Conservation (phyloP, 441 rosid species). For the Capsella rubella region DNA sequence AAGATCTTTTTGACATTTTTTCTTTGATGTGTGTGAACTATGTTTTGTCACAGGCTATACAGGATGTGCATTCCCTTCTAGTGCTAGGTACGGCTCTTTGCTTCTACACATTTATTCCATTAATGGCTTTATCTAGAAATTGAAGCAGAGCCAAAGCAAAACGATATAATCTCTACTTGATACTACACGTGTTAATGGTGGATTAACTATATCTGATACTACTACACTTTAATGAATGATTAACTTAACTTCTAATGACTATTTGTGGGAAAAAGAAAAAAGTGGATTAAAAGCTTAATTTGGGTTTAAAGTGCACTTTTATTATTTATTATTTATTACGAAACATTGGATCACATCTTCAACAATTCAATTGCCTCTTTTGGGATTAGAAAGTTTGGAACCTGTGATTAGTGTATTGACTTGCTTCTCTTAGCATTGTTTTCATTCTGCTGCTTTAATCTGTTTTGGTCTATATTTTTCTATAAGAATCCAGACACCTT, state of each 20-base stretch:
- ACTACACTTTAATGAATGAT: conserved; percentile 1
- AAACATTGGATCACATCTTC: conserved; percentile 11
- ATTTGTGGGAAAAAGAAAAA: conserved; percentile 27
- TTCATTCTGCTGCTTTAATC: conserved; percentile 7
- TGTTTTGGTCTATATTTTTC: too few relatives aligned
- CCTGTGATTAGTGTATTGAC: conserved; percentile 24
- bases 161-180: neutral
- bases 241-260: conserved; percentile 17
- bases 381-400: conserved; percentile 35
- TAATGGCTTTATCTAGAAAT: conserved; percentile 22
- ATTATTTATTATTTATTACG: neutral
- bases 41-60: conserved; percentile 42
- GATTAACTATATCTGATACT: conserved; percentile 6
- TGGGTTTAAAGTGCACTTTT: conserved; percentile 37
- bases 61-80: conserved; percentile 59
- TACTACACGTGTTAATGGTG: neutral
- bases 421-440: neutral
- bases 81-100: conserved; percentile 48
- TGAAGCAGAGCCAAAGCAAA: neutral
- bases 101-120: conserved; percentile 7
- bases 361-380: conserved; percentile 22
- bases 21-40: conserved; percentile 18
- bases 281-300: conserved; percentile 39
- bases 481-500: conserved; percentile 24
- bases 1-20: neutral